These are phyloP conservation scores for Alternaria conjuncta DNA, from an alignment of 2,329 filamentous ascomycete species.

Conservation along the genomic window DNA sequence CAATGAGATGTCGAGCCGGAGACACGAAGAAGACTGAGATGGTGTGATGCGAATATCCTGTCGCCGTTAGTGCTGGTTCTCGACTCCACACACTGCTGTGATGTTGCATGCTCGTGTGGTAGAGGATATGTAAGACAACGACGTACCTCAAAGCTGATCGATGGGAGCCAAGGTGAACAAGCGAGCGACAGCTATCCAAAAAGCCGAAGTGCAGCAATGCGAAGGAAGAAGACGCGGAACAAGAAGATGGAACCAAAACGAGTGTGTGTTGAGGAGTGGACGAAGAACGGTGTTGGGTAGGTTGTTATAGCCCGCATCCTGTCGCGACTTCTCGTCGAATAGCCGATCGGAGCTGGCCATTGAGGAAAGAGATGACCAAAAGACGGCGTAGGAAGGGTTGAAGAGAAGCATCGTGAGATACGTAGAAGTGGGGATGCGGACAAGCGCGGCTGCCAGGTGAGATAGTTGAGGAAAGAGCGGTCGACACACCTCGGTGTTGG, in stretches of 20 bases:
- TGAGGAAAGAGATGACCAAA: conserved; percentile 20
- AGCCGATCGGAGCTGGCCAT: background rate
- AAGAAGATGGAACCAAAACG: conserved; percentile 49
- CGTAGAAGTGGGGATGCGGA: conserved; percentile 10
- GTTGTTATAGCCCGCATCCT: conserved; percentile 33
- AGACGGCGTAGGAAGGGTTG: conserved; percentile 13
- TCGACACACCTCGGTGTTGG: background rate
- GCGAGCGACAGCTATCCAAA: conserved; percentile 49
- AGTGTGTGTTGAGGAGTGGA: conserved; percentile 38
- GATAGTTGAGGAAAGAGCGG: conserved; percentile 3
- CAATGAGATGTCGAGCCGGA: conserved; percentile 17
- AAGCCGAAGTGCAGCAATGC: conserved; percentile 46
- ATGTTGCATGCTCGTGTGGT: background rate
- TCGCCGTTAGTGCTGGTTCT: conserved; percentile 3
- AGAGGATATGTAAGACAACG: background rate
- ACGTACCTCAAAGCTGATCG: conserved; percentile 42
- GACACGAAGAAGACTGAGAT: conserved; percentile 39
- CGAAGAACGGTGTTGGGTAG: conserved; percentile 5
- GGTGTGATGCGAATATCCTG: conserved; percentile 49
- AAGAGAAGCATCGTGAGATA: conserved; percentile 12
- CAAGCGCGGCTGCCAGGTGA: conserved; percentile 7
- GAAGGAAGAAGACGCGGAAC: conserved; percentile 43
- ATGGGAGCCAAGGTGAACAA: conserved; percentile 38
- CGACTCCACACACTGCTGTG: background rate
- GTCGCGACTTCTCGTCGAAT: conserved; percentile 27